These are phyloP conservation scores for Candolleomyces eurysporus DNA, from an alignment of 768 basidiomycete species.

Conservation along the genomic window DNA sequence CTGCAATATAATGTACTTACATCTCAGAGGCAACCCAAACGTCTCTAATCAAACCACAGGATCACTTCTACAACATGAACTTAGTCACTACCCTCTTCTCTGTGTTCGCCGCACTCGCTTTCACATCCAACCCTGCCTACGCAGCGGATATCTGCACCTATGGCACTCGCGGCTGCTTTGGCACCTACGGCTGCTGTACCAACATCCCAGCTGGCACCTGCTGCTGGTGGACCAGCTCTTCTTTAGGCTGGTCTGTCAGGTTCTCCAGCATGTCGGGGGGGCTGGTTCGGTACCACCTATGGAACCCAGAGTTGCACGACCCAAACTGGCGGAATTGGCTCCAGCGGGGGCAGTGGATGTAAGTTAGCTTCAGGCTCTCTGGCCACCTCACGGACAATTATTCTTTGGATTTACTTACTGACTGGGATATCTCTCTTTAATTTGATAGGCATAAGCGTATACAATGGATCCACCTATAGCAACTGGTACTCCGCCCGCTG, in stretches of 20 bases:
- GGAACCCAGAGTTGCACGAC: background rate
- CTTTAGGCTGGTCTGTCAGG: background rate
- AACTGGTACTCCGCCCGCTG: background rate
- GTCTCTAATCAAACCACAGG: no score
- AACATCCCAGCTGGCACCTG: background rate
- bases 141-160: background rate
- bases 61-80: no score
- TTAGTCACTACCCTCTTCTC: no score
- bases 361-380: background rate
- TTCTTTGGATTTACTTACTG: no score
- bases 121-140: background rate
- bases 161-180: background rate
- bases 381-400: background rate
- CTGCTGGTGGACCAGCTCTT: background rate
- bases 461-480: no score
- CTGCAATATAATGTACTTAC: no score
- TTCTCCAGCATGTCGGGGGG: background rate
- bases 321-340: background rate
- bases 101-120: background rate
- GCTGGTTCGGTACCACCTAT: background rate
- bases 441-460: no score
- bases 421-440: no score
- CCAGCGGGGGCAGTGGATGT: background rate
- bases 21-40: no score
- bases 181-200: background rate